Percentiles rank a stretch among this genome's conserved stretches.
phyloP scores from a whole-genome alignment of 208 protist species.

The Trypanosoma rangeli region DNA sequence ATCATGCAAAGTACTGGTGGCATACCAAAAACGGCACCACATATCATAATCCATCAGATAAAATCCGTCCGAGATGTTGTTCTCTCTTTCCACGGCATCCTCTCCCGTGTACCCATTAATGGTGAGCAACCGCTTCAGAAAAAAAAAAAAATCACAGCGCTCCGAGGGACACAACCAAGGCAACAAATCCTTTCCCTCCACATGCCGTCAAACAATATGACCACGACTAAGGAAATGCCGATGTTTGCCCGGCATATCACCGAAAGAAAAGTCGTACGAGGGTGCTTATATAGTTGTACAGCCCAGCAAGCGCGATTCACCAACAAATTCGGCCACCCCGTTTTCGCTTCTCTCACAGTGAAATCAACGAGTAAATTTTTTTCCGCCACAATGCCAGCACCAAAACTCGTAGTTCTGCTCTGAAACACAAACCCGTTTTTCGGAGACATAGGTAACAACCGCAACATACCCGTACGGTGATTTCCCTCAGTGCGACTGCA shows the following conservation, averaged over 20 bases:
- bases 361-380: conserved; percentile 57
- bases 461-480: conserved; percentile 64
- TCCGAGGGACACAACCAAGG: conserved; percentile 50
- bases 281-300: conserved; percentile 55
- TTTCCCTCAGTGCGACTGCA: conserved; percentile 45
- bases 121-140: conserved; percentile 57
- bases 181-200: conserved; percentile 44
- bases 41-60: conserved; percentile 83
- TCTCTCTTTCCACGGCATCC: conserved; percentile 27
- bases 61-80: conserved; percentile 59
- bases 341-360: conserved; percentile 22
- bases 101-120: conserved; percentile 34
- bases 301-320: conserved; percentile 54
- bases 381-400: conserved; percentile 41
- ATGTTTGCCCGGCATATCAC: conserved; percentile 62
- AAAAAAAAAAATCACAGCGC: conserved; percentile 56
- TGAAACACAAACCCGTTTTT: conserved; percentile 40
- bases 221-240: conserved; percentile 44
- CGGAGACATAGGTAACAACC: conserved; percentile 44
- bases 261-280: conserved; percentile 45
- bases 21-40: conserved; percentile 63
- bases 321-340: conserved; percentile 34
- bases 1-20: conserved; percentile 58
- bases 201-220: conserved; percentile 44
- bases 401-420: conserved; percentile 78